Base-by-base conservation (phyloP, 2,329 filamentous ascomycete species). In the Aspergillus neotritici region DNA sequence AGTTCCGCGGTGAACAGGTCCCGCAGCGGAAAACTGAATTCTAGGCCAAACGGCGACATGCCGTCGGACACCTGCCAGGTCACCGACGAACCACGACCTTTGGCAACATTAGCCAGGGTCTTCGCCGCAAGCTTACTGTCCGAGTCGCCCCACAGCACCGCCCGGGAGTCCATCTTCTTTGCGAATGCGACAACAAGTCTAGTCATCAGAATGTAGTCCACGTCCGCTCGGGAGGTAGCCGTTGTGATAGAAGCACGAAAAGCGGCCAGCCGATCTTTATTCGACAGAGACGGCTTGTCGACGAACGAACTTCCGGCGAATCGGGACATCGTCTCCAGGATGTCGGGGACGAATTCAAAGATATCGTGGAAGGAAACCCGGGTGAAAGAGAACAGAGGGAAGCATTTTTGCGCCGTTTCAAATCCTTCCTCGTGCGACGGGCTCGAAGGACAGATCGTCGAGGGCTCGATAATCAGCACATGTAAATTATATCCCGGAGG, bases 91-190 rank as follows among this genome's bases (percentile, higher is more conserved):
- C 91, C 93, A 37, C 91, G 79, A 1, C 93, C 93, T 67, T 95
- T 96, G 16, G 91, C 89, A 2, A 91, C 89, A 67, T 93, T 87
- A 5, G 87, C 76, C 11, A 98, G 78, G 0, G 88, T 87, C 57
- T 87, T 82, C 53, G 91, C 87, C 4, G 93, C 91, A 25, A 98
- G 80, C 12, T 83, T 80, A 4, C 89, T 96, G 14, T 93, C 95
- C 52, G 82, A 94, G 66, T 91, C 83, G 15, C 87, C 90, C 65
- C 93, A 84, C 1, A 97, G 68, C 33, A 97, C 76, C 10, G 81
- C 82, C 50, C 84, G 78, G 62, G 83, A 93, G 10, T 61, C 68
- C 21, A 75, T 68, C 12, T 70, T 64, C 48, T 78, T 74, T 8
- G 86, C 86, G 34, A 80, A 71, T 34, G 79, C 70, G 39, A 88